Evolutionary conservation across 2,329 filamentous ascomycete species (phyloP).

Genomic region (Dryadomyces quercus-mongolicae): DNA sequence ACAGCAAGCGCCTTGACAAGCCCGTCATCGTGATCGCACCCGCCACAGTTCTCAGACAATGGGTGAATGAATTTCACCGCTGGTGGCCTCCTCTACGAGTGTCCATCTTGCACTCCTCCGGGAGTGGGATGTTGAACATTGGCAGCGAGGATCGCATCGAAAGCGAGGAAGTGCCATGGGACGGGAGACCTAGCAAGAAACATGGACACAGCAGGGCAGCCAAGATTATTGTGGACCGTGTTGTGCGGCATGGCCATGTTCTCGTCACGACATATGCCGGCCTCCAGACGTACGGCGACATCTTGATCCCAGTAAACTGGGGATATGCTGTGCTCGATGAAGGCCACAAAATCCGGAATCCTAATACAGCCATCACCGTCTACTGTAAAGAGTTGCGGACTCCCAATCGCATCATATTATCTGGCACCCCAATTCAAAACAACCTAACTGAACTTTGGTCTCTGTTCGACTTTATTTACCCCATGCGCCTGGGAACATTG

Average conservation of each 20-base stretch:
- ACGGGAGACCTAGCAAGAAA: constrained; percentile 18
- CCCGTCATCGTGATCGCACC: constrained; percentile 88
- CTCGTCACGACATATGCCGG: constrained; percentile 93
- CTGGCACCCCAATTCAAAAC: constrained; percentile 96
- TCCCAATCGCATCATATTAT: constrained; percentile 81
- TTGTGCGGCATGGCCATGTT: constrained; percentile 77
- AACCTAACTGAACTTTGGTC: constrained; percentile 94
- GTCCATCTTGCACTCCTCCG: constrained; percentile 87
- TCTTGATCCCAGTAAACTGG: constrained; percentile 77
- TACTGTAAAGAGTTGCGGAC: constrained; percentile 91
- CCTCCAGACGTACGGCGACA: constrained; percentile 79
- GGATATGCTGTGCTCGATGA: constrained; percentile 90
- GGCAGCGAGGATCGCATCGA: constrained; percentile 45
- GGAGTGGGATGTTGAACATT: constrained; percentile 89
- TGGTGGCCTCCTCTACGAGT: constrained; percentile 99
- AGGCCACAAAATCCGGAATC: constrained; percentile 96
- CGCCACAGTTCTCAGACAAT: constrained; percentile 89
- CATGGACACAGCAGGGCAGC: constrained; percentile 54
- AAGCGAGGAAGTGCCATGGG: constrained; percentile 42
- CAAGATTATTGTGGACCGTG: constrained; percentile 68
- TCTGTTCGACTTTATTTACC: constrained; percentile 93
- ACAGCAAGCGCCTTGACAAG: constrained; percentile 72
- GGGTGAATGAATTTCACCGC: constrained; percentile 95
- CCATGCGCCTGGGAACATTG: constrained; percentile 85
- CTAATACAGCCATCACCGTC: constrained; percentile 87